A percentile compares a stretch with the other conserved stretches of the same genome.
Evolutionary conservation across 345 rosid species (phyloP).

Genomic region (Salix arbutifolia): DNA sequence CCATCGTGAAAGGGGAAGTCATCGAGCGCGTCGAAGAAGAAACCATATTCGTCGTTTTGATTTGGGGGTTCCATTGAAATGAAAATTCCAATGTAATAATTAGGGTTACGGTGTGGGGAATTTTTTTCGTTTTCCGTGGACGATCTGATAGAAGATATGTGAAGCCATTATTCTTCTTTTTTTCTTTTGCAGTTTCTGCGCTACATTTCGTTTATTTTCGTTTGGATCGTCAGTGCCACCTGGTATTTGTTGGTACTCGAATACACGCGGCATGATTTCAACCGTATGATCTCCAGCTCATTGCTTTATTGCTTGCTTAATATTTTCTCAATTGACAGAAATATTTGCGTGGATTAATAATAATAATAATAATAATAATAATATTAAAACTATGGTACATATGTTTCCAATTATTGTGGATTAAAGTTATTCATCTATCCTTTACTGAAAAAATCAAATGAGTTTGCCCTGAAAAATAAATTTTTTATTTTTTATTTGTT

Average conservation of each 20-base stretch:
- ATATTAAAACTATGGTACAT: too few relatives aligned
- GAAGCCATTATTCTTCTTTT: neutral
- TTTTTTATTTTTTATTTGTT: too few relatives aligned
- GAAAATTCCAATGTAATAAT: neutral
- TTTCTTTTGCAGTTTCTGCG: neutral
- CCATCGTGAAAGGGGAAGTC: constrained; percentile 55
- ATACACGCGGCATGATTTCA: neutral
- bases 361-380: neutral
- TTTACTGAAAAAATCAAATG: too few relatives aligned
- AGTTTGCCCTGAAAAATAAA: too few relatives aligned
- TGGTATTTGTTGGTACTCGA: neutral
- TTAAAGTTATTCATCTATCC: too few relatives aligned
- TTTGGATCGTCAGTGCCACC: neutral
- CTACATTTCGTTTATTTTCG: neutral
- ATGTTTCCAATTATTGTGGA: too few relatives aligned
- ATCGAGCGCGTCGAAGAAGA: constrained; percentile 54
- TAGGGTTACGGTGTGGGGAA: constrained; percentile 5
- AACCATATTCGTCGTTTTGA: constrained; percentile 14
- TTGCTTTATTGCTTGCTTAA: neutral
- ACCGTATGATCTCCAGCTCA: neutral
- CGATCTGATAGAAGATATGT: neutral
- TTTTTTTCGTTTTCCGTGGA: neutral
- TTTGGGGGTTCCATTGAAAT: constrained; percentile 29
- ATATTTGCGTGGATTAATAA: neutral
- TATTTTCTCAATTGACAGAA: neutral